Base-by-base conservation (phyloP, 208 protist species). In the Angomonas ambiguus region DNA sequence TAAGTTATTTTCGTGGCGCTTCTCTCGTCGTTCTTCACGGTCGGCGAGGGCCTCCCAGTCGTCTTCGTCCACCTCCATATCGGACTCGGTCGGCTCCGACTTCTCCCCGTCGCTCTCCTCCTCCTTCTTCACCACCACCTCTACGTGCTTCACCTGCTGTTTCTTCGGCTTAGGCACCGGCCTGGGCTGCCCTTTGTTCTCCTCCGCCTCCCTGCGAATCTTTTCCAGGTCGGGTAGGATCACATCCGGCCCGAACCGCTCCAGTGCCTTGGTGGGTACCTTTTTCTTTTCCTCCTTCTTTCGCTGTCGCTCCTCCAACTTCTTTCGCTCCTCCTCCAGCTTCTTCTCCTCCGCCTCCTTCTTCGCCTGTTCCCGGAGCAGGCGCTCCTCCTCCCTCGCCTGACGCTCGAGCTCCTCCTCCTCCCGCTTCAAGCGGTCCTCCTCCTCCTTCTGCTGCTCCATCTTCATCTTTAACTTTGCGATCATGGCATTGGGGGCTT, bases 381-480 rank as follows among this genome's bases (percentile, higher is more conserved):
- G 75, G 2, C 71, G 69, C 67, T 95, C 87, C 69, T 96, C 88
- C 57, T 96, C 91, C 13, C 84, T 81, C 33, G 88, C 59, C 38
- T 77, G 79, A 41, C 77, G 79, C 74, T 96, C 87, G 55, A 86
- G 79, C 62, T 96, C 88, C 67, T 95, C 86, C 16, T 60, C 79
- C 68, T 96, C 90, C 13, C 64, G 58, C 31, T 82, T 74, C 32
- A 83, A 57, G 11, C 91, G 88, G 32, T 95, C 79, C 71, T 97
- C 85, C 38, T 95, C 86, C n/a, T 72, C 82, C 34, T 83, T 82
- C 70, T 95, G 82, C 73, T 83, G 76, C 74, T 95, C 89, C 85
- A 93, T 94, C 80, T 94, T 87, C 76, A 83, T 79, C 74, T 96
- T 96, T 22, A 96, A 73, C 76, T 93, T 91, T 16, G 88, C 88